Evolutionary conservation across 2,329 filamentous ascomycete species (phyloP).

Genomic region (Sporothrix variecibatus): DNA sequence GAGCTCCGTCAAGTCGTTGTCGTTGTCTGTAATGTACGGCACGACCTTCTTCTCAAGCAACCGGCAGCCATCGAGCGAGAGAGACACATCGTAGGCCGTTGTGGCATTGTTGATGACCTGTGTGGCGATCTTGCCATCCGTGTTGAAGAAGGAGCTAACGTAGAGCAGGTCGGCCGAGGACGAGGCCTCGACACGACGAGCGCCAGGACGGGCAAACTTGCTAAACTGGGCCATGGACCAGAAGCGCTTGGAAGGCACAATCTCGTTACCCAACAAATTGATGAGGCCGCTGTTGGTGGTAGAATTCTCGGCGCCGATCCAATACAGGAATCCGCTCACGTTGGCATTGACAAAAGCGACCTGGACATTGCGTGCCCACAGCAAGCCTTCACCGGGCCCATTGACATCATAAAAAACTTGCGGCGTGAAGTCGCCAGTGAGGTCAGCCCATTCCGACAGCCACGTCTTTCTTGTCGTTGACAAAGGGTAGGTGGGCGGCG

Average conservation of each 20-base stretch:
- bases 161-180: not conserved
- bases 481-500: not conserved
- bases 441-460: slow-evolving; percentile 11
- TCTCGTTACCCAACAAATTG: not conserved
- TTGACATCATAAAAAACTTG: not conserved
- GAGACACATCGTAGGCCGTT: not conserved
- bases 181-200: not conserved
- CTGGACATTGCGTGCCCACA: slow-evolving; percentile 8
- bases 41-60: not conserved
- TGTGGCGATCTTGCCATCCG: not conserved
- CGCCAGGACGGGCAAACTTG: not conserved
- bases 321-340: slow-evolving; percentile 9
- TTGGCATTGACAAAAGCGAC: not conserved
- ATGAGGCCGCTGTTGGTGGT: slow-evolving; percentile 12
- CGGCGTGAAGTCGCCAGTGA: not conserved
- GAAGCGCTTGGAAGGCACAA: slow-evolving; percentile 8
- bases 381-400: not conserved
- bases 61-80: not conserved
- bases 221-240: slow-evolving; percentile 14
- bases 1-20: not conserved
- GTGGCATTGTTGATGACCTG: slow-evolving; percentile 9
- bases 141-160: not conserved
- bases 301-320: slow-evolving; percentile 16
- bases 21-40: slow-evolving; percentile 8
- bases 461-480: slow-evolving; percentile 12